Percentiles rank a stretch among this genome's conserved stretches.
Evolutionary conservation across 1,284 basidiomycete species (phyloP).

Genomic region (Volvariella surrecta): DNA sequence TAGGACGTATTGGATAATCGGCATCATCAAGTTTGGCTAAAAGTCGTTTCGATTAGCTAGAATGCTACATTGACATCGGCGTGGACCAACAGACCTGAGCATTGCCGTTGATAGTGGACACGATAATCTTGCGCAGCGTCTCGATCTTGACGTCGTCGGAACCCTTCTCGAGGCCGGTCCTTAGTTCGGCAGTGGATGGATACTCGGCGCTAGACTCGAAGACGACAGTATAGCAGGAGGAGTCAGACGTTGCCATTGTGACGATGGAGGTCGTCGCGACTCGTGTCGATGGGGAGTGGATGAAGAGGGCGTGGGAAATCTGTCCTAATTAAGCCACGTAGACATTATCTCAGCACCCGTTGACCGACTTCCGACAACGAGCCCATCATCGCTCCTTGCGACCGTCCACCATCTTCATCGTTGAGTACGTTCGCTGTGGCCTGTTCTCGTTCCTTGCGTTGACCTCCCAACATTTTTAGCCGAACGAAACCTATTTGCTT

Average conservation of each 20-base stretch:
- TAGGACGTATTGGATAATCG: slow-evolving; percentile 96
- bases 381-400: no score
- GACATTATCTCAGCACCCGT: no score
- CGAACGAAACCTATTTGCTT: no score
- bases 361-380: no score
- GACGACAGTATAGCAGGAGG: slow-evolving; percentile 79
- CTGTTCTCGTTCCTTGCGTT: no score
- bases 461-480: no score
- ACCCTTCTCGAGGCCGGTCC: slow-evolving; percentile 87
- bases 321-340: no score
- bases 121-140: slow-evolving; percentile 92
- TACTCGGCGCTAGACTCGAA: slow-evolving; percentile 73
- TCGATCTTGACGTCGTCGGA: slow-evolving; percentile 98
- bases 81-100: slow-evolving; percentile 46
- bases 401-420: no score
- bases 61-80: slow-evolving; percentile 3
- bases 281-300: no score
- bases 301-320: no score
- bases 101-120: slow-evolving; percentile 94
- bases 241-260: slow-evolving; percentile 32
- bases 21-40: slow-evolving; percentile 90
- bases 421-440: no score
- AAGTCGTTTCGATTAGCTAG: slow-evolving; percentile 2
- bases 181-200: slow-evolving; percentile 79
- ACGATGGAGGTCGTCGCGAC: no score